A percentile compares a stretch with the other conserved stretches of the same genome.
Conservation (phyloP, 1,284 basidiomycete genomes). For the Clitocybe nebularis region DNA sequence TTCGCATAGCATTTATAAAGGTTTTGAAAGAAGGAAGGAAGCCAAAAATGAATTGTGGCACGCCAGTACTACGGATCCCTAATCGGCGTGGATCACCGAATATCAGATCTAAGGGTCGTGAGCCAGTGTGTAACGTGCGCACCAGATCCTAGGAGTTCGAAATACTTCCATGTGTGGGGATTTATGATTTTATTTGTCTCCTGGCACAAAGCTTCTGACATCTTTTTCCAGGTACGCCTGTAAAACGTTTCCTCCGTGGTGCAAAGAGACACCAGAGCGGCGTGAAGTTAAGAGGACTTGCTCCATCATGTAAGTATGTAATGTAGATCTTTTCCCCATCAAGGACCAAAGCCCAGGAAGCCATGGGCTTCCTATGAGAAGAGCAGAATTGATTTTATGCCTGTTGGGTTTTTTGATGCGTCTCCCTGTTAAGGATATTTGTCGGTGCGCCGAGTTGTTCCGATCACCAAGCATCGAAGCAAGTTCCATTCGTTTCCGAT, state of each 20-base stretch:
- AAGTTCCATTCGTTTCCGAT: slow-evolving; percentile 5
- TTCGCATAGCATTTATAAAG: slow-evolving; percentile 44
- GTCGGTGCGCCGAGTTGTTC: slow-evolving; percentile 31
- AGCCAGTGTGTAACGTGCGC: slow-evolving; percentile 33
- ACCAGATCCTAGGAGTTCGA: slow-evolving; percentile 37
- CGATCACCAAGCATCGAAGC: slow-evolving; percentile 27
- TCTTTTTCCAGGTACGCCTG: slow-evolving; percentile 34
- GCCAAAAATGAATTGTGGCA: slow-evolving; percentile 44
- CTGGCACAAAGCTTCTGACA: slow-evolving; percentile 26
- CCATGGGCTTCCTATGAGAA: slow-evolving; percentile 4
- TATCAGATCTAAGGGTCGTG: slow-evolving; percentile 59
- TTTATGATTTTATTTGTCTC: slow-evolving; percentile 31
- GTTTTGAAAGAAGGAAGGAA: slow-evolving; percentile 38
- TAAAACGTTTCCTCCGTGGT: slow-evolving; percentile 24
- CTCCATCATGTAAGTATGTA: slow-evolving; percentile 1
- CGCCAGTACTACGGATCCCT: slow-evolving; percentile 47
- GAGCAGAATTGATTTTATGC: neutral
- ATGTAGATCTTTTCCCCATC: neutral
- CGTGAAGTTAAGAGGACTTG: neutral
- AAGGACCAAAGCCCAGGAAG: slow-evolving; percentile 1
- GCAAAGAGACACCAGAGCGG: slow-evolving; percentile 11
- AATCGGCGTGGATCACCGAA: slow-evolving; percentile 59
- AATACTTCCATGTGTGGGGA: slow-evolving; percentile 30
- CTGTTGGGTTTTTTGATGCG: slow-evolving; percentile 18
- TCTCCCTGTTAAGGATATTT: slow-evolving; percentile 16